Base-by-base conservation (phyloP, 352 stramenopile species). In the Detonula confervacea region DNA sequence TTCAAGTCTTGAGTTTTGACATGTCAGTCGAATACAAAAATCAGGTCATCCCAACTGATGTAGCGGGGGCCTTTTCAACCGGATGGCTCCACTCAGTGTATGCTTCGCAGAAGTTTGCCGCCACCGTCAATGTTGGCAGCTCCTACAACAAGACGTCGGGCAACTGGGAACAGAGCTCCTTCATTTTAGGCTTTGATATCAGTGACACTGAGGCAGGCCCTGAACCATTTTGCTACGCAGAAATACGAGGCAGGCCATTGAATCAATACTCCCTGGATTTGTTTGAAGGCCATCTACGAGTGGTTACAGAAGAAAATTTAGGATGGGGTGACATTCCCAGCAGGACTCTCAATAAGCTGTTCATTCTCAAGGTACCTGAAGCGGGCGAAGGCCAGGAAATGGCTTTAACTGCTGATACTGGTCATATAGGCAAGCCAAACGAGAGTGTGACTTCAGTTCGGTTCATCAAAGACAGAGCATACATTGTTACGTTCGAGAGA, bases 401-500 rank as follows among this genome's bases (percentile, higher is more conserved):
- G 64, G 29, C 78, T 56, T 8, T 87, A 29, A 59, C 81, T 42
- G 81, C 81, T 44, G 18, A 69, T 24, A 87, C 71, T 44, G 37
- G 66, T 8, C 62, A 83, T 47, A 56, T 90, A 20, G 84, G 84
- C 22, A 87, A 90, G 61, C 65, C 65, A 37, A 81, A 90, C n/a
- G 84, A 90, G 68, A 57, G 22, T 4, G 71, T 90, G 16, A 86
- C 69, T 33, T 62, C 84, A 12, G 73, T 85, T 25, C 49, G 80
- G 27, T 90, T 87, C 56, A 87, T 81, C 52, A 71, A 75, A 14
- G 66, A 84, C 16, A 83, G 75, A 61, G 81, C 49, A 18, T 90
- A 90, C 46, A 67, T 85, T 20, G 85, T 91, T 0, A 92, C 87
- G 12, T 92, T 90, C 47, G 52, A 81, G 37, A 65, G 67, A n/a